These are phyloP conservation scores for Tuber borchii DNA, from an alignment of 495 filamentous ascomycete species.

Conservation along the genomic window DNA sequence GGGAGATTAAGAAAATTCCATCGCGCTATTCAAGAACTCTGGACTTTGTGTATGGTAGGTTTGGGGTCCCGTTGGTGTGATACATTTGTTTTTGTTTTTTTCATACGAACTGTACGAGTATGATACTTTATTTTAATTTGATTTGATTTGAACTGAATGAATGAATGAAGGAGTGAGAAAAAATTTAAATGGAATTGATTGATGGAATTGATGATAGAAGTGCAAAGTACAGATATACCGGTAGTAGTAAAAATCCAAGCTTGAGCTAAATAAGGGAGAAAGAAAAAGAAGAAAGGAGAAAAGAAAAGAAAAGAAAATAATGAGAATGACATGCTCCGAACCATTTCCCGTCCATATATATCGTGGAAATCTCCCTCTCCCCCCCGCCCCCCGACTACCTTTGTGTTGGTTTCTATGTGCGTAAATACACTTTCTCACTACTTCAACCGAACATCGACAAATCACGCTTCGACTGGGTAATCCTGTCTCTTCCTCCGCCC, in stretches of 20 bases:
- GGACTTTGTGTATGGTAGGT: not conserved
- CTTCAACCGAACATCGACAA: not conserved
- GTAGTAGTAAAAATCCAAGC: not conserved
- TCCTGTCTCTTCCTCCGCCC: conserved; percentile 60
- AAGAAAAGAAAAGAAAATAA: not conserved
- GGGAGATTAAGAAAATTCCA: not conserved
- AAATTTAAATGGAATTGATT: not conserved
- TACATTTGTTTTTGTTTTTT: not conserved
- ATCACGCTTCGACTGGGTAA: conserved; percentile 11
- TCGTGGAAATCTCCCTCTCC: not conserved
- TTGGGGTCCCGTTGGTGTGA: conserved; percentile 3
- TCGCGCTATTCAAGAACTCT: not conserved
- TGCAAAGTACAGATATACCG: not conserved
- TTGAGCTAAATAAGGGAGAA: not conserved
- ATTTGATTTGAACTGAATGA: too few species aligned
- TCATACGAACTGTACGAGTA: not conserved
- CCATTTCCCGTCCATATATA: not conserved
- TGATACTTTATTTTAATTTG: too few species aligned
- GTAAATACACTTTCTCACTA: not conserved
- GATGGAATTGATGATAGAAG: not conserved
- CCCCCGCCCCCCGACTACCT: too few species aligned
- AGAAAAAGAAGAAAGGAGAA: not conserved
- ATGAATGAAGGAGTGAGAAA: too few species aligned
- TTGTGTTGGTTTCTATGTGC: not conserved
- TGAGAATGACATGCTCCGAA: not conserved